These are phyloP conservation scores for Penicillium sp. DNA, from an alignment of 2,329 filamentous ascomycete genomes.

Conservation along the genomic window DNA sequence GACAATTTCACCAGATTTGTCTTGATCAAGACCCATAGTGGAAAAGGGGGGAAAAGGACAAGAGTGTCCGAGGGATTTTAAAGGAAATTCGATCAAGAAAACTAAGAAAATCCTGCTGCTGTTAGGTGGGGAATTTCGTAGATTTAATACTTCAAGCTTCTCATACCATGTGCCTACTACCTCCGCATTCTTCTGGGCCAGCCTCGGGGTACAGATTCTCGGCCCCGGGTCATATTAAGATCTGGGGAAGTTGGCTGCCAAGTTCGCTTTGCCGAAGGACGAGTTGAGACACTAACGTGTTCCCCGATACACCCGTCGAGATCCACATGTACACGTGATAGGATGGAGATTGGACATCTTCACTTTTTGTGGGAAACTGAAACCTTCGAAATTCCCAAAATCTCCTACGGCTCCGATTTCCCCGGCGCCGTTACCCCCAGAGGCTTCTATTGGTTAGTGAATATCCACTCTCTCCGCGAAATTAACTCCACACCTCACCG, in stretches of 20 bases:
- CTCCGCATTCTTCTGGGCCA: slow-evolving; percentile 1
- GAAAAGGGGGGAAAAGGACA: background rate
- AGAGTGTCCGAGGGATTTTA: background rate
- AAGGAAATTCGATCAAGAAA: background rate
- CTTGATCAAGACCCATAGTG: slow-evolving; percentile 3
- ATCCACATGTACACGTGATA: background rate
- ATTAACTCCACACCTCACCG: too few species aligned
- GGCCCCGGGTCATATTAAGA: background rate
- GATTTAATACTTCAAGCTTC: slow-evolving; percentile 3
- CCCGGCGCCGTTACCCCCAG: too few species aligned
- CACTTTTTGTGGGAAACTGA: too few species aligned
- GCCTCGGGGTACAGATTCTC: background rate
- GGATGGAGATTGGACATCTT: background rate
- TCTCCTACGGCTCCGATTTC: too few species aligned
- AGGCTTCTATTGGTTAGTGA: too few species aligned
- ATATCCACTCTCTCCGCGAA: too few species aligned
- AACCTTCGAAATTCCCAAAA: too few species aligned
- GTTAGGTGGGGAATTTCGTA: background rate
- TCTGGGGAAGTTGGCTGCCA: slow-evolving; percentile 4
- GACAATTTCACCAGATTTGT: slow-evolving; percentile 1
- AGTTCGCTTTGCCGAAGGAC: background rate
- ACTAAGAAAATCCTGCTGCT: background rate
- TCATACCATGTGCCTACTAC: background rate
- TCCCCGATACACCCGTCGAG: slow-evolving; percentile 2
- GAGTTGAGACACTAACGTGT: background rate